Percentiles rank a stretch among this genome's conserved stretches.
phyloP scores from a whole-genome alignment of 805 yeast genomes.

The Kodamaea kaohsiungensis region DNA sequence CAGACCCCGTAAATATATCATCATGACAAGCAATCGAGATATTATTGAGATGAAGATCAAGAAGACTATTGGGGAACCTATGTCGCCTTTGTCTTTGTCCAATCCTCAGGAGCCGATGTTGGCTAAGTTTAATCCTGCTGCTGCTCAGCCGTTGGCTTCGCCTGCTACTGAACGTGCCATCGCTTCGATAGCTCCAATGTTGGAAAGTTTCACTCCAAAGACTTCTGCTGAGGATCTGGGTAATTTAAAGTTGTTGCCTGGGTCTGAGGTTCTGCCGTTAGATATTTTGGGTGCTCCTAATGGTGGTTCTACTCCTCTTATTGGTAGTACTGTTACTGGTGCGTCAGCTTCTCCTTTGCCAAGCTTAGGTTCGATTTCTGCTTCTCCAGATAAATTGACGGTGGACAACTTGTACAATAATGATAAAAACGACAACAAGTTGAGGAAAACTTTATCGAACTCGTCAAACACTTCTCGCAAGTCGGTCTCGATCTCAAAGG shows the following conservation, averaged over 20 bases:
- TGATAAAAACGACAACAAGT: conserved; percentile 20
- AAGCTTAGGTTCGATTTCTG: neutral
- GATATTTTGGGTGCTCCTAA: neutral
- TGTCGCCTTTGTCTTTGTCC: conserved; percentile 35
- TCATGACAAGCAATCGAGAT: neutral
- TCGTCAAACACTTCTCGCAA: conserved; percentile 33
- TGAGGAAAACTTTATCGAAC: conserved; percentile 39
- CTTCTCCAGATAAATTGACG: conserved; percentile 15
- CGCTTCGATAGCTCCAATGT: conserved; percentile 78
- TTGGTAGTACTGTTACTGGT: neutral
- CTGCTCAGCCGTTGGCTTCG: conserved; percentile 18
- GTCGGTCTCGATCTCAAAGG: conserved; percentile 36
- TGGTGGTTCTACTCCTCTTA: neutral
- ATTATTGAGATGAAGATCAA: conserved; percentile 3
- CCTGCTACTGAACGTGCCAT: conserved; percentile 57
- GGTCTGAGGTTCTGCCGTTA: neutral
- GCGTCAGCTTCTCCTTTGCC: neutral
- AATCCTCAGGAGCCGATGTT: conserved; percentile 7
- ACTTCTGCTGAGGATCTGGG: conserved; percentile 45
- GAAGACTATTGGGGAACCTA: conserved; percentile 25
- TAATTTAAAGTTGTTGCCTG: neutral
- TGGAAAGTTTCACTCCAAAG: conserved; percentile 73
- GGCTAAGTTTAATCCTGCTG: neutral
- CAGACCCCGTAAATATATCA: neutral
- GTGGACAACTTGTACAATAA: conserved; percentile 16